Conservation (phyloP, 768 basidiomycete species). For the Rhizopogon vesiculosus region DNA sequence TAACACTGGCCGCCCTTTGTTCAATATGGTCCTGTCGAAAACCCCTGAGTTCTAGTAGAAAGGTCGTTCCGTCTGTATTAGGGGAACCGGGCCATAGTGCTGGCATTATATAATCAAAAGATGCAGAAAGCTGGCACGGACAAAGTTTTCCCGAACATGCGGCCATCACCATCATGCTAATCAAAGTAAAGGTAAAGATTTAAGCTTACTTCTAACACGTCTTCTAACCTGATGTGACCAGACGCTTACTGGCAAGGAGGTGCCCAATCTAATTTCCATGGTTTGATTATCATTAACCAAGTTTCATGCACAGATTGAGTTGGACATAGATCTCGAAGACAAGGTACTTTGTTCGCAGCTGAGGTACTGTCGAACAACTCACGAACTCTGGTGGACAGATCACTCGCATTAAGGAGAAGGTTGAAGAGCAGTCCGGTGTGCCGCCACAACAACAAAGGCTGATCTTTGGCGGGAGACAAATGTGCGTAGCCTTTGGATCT, state of each 20-base stretch:
- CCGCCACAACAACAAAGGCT: conserved; percentile 94
- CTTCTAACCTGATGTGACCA: conserved; percentile 23
- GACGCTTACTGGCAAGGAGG: conserved; percentile 98
- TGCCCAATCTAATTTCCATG: conserved; percentile 24
- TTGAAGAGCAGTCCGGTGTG: conserved; percentile 97
- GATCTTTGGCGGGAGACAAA: conserved; percentile 89
- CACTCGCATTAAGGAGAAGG: conserved; percentile 91
- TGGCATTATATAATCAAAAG: too few species aligned
- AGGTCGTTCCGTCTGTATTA: too few species aligned
- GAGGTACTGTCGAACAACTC: background rate
- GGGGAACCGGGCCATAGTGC: too few species aligned
- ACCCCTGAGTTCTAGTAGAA: too few species aligned
- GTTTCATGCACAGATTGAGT: conserved; percentile 63
- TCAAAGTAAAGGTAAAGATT: conserved; percentile 78
- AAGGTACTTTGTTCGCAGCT: conserved; percentile 41
- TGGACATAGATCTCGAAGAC: conserved; percentile 90
- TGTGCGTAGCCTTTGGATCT: conserved; percentile 48
- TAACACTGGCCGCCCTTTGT: too few species aligned
- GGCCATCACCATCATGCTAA: conserved; percentile 50
- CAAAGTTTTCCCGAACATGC: too few species aligned
- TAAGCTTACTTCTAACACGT: background rate
- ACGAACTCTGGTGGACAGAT: conserved; percentile 48
- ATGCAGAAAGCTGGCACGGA: too few species aligned
- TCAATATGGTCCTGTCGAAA: too few species aligned
- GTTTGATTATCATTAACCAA: conserved; percentile 8